Percentiles rank a stretch among this genome's conserved stretches.
phyloP scores from a whole-genome alignment of 2,329 filamentous ascomycete species.

The Madurella fahalii region DNA sequence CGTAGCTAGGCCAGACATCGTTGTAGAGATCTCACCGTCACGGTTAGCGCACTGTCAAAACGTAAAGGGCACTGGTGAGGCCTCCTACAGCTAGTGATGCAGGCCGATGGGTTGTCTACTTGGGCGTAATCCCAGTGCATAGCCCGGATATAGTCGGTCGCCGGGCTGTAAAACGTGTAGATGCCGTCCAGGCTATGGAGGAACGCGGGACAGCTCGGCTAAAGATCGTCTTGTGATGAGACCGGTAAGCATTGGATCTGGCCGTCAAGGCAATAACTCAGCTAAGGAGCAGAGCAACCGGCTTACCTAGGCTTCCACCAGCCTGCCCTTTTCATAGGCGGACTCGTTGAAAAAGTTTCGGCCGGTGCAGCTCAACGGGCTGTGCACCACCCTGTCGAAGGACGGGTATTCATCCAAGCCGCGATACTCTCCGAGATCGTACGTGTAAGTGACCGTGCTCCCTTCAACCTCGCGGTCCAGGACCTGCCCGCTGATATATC shows the following conservation, averaged over 20 bases:
- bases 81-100: neutral
- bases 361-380: neutral
- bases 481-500: neutral
- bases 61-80: neutral
- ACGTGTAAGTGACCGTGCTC: slow-evolving; percentile 5
- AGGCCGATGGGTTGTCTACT: neutral
- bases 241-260: too few species aligned
- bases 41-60: too few species aligned
- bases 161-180: too few species aligned
- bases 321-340: neutral
- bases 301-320: too few species aligned
- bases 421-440: slow-evolving; percentile 1
- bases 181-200: too few species aligned
- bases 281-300: too few species aligned
- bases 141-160: too few species aligned
- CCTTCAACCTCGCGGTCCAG: neutral
- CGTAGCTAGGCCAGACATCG: too few species aligned
- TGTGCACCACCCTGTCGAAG: neutral
- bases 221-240: too few species aligned
- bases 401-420: neutral
- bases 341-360: neutral
- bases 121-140: neutral
- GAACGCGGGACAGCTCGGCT: too few species aligned
- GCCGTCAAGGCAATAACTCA: too few species aligned
- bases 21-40: too few species aligned